Base-by-base conservation (phyloP, 305 asterid species). In the Andrographis paniculata region DNA sequence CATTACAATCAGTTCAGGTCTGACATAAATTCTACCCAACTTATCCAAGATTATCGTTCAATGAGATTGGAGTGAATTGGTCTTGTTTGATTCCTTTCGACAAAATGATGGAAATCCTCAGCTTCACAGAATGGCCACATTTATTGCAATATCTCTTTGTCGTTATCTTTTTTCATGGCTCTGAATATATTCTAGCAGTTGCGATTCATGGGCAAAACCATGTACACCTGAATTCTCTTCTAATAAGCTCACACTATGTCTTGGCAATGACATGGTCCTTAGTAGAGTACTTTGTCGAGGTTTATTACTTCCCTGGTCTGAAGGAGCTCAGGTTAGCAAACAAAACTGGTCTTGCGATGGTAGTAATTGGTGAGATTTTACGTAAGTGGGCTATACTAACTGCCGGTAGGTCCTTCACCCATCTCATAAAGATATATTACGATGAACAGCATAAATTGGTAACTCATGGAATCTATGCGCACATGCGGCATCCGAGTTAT, bases 371-470 rank as follows among this genome's bases (percentile, higher is more conserved):
- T 0, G 98, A 89, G 74, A 28, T 68, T 18, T 74, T 89, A 13
- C 61, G 92, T 28, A 89, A 85, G 61, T 20, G 66, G 56, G 98
- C 98, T 23, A 85, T 89, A 56, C 31, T 85, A 30, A 85, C 98
- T 19, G 94, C 94, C 14, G 94, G 97, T 17, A 72, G 66, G 49
- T 74, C 95, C 47, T 85, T 89, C 67, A 79, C 86, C 48, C 97
- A 84, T 65, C 80, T 84, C 35, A 84, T 88, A 24, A 84, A 64
- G 75, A 52, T 61, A 57, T 30, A 56, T 42, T 94, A 64, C 4
- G 84, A 82, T 45, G 93, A 85, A 18, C 66, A 69, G 56, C 95
- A 85, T 55, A 62, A 48, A 17, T 64, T 89, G 78, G 67, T 89
- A n/a, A 89, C 83, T 3, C 67, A 73, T 45, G 95, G 95, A 45